These are phyloP conservation scores for Brasenia schreberi DNA, from an alignment of 164 flowering plant genomes.

Conservation along the genomic window DNA sequence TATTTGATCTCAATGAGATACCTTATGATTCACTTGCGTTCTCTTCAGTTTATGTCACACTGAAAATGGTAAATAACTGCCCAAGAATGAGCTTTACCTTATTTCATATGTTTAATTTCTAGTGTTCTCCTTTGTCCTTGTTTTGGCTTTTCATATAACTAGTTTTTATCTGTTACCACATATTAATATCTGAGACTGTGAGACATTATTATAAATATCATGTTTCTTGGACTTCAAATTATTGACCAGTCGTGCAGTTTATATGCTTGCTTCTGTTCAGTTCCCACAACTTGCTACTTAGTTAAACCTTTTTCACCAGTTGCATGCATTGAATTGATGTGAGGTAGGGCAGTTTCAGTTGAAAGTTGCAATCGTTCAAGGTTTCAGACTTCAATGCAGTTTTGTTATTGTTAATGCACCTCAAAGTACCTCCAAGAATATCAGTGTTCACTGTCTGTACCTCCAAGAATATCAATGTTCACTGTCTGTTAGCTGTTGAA, in stretches of 20 bases:
- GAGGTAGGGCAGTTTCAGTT: neutral
- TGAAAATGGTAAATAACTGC: conserved; percentile 49
- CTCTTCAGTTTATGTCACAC: conserved; percentile 78
- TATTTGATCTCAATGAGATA: conserved; percentile 69
- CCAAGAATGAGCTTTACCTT: neutral
- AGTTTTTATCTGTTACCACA: too few species aligned
- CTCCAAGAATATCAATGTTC: neutral
- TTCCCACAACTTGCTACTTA: too few species aligned
- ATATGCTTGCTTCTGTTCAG: too few species aligned
- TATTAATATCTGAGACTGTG: too few species aligned
- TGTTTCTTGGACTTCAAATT: too few species aligned
- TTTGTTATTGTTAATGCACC: neutral
- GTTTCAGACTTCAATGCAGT: neutral
- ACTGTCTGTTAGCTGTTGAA: neutral
- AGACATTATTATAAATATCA: too few species aligned
- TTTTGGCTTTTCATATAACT: neutral
- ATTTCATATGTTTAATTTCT: neutral
- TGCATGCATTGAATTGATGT: neutral
- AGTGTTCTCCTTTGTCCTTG: neutral
- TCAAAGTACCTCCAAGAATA: neutral
- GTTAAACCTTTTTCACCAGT: neutral
- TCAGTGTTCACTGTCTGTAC: neutral
- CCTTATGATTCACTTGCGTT: conserved; percentile 89
- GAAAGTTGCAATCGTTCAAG: neutral
- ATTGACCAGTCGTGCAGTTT: too few species aligned